phyloP scores from a whole-genome alignment of 2,329 filamentous ascomycete species.

The Penicillium sp. region DNA sequence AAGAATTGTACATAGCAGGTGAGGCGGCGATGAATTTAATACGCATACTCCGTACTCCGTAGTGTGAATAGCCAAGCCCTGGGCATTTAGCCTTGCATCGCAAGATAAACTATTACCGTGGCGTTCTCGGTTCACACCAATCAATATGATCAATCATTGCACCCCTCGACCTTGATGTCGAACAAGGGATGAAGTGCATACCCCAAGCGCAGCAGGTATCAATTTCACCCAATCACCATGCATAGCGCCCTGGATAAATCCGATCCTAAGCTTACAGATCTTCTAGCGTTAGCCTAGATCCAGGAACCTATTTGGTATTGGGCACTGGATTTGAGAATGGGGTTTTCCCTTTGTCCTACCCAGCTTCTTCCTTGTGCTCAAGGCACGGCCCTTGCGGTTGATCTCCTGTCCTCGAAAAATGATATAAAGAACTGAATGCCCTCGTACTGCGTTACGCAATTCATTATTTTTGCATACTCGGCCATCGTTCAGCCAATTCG shows the following conservation, averaged over 20 bases:
- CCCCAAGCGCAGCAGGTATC: conserved; percentile 4
- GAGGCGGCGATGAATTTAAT: background rate
- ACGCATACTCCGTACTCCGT: too few relatives aligned
- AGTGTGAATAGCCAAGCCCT: conserved; percentile 5
- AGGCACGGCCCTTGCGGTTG: conserved; percentile 20
- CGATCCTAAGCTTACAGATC: background rate
- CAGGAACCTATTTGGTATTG: conserved; percentile 1
- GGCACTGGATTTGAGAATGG: background rate
- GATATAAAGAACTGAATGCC: conserved; percentile 5
- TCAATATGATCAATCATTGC: conserved; percentile 19
- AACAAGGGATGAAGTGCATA: conserved; percentile 25
- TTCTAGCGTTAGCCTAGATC: conserved; percentile 7
- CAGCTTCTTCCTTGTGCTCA: conserved; percentile 6
- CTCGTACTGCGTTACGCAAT: background rate
- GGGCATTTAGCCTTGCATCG: conserved; percentile 23
- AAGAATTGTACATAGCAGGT: background rate
- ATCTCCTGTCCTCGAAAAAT: conserved; percentile 4
- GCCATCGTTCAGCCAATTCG: background rate
- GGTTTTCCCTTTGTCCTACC: conserved; percentile 14
- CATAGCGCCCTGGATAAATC: background rate
- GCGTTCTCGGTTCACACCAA: conserved; percentile 13
- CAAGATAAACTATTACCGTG: conserved; percentile 18
- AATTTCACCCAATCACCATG: conserved; percentile 12
- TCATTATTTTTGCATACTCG: background rate
- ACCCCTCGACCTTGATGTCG: conserved; percentile 4